These are phyloP conservation scores for Tetracladium setigerum DNA, from an alignment of 495 filamentous ascomycete genomes.

Conservation along the genomic window DNA sequence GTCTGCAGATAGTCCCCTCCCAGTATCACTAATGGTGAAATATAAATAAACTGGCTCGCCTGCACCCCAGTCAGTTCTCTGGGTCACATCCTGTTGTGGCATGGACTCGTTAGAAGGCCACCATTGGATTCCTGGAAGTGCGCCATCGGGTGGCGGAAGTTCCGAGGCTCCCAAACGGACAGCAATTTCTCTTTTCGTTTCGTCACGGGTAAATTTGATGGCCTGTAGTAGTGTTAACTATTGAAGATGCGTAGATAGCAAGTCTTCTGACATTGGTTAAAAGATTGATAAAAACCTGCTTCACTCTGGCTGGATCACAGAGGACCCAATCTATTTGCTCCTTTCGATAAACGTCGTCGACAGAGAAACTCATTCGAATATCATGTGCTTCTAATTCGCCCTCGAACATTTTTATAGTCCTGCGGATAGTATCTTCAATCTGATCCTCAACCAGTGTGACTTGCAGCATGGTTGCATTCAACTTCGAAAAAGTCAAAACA, in stretches of 20 bases:
- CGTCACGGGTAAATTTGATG: conserved; percentile 63
- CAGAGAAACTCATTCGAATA: conserved; percentile 54
- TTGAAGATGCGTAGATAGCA: conserved; percentile 35
- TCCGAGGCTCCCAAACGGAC: conserved; percentile 45
- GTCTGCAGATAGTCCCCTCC: conserved; percentile 58
- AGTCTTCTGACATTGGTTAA: conserved; percentile 70
- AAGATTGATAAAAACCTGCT: conserved; percentile 68
- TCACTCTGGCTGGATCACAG: conserved; percentile 61
- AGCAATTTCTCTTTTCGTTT: conserved; percentile 26
- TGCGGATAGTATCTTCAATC: conserved; percentile 64
- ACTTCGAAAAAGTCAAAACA: conserved; percentile 69
- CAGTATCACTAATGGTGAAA: conserved; percentile 67
- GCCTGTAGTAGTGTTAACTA: too few species aligned
- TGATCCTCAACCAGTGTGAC: conserved; percentile 61
- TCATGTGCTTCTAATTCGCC: conserved; percentile 61
- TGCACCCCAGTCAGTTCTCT: conserved; percentile 51
- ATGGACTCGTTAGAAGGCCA: conserved; percentile 20
- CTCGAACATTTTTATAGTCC: conserved; percentile 71
- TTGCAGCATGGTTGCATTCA: conserved; percentile 63
- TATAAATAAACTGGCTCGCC: conserved; percentile 62
- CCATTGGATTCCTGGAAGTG: conserved; percentile 20
- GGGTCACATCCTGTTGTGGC: conserved; percentile 34
- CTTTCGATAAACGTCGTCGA: conserved; percentile 47
- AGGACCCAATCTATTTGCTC: conserved; percentile 56
- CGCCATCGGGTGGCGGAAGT: conserved; percentile 20